phyloP scores from a whole-genome alignment of 176 grass and related monocot genomes.

The Elymus sibiricus region DNA sequence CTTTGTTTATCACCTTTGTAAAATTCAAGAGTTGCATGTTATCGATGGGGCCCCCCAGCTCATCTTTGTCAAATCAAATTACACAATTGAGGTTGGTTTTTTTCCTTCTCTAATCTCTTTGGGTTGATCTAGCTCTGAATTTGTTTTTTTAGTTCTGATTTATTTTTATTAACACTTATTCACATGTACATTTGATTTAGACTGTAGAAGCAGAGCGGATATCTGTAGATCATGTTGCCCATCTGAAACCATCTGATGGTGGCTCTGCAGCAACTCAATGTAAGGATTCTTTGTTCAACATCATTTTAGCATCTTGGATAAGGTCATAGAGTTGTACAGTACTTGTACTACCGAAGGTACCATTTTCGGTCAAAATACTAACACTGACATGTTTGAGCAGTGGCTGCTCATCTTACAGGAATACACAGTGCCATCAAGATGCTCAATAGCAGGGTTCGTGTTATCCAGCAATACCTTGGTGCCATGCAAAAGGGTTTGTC shows the following conservation, averaged over 20 bases:
- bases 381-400: slow-evolving; percentile 58
- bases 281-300: slow-evolving; percentile 46
- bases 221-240: slow-evolving; percentile 97
- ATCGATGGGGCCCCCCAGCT: slow-evolving; percentile 96
- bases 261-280: slow-evolving; percentile 97
- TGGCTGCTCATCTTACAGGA: slow-evolving; percentile 98
- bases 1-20: background rate
- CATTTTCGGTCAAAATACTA: slow-evolving; percentile 22
- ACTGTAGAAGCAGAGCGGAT: slow-evolving; percentile 99
- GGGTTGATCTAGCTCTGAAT: slow-evolving; percentile 10
- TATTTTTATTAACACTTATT: slow-evolving; percentile 9
- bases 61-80: slow-evolving; percentile 97
- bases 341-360: background rate
- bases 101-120: slow-evolving; percentile 22
- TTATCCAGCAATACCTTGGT: slow-evolving; percentile 94
- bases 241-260: slow-evolving; percentile 99
- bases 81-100: slow-evolving; percentile 87
- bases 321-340: background rate
- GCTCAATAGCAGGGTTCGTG: slow-evolving; percentile 89
- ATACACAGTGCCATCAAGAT: slow-evolving; percentile 99
- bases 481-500: slow-evolving; percentile 84
- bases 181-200: slow-evolving; percentile 37
- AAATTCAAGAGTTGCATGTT: slow-evolving; percentile 84
- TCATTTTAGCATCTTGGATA: background rate
- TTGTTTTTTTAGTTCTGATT: background rate